Evolutionary conservation across 306 rosid species (phyloP), one percentile per base, ranked within the genome.

Genomic region (Oemleria cerasiformis): DNA sequence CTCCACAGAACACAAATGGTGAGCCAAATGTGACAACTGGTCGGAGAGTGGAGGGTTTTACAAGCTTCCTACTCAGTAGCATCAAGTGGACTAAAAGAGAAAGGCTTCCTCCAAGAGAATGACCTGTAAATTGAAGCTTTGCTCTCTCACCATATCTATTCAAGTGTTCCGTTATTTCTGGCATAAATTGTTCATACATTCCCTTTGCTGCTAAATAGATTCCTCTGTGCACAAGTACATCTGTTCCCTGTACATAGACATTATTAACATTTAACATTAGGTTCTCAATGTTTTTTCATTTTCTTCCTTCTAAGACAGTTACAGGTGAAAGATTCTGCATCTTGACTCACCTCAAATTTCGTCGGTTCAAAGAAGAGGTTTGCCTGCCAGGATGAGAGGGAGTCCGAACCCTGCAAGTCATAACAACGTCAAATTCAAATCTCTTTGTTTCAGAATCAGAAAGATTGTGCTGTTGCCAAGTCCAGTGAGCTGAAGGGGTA

Each of bases 201-300:
- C 96, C 97, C 79, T 94, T 94, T 42, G 98, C 92, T 23, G 97
- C 98, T 84, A 91, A 97, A 53, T 94, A 94, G 25, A 94, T 94
- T 67, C 98, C 98, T 86, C 97, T 85, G 49, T 94, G 98, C 65
- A 94, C 98, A 67, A 85, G 86, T 25, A 84, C 90, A 6, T 86
- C 89, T 25, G 91, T 89, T 40, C 48, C 92, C 98, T 94, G 81
- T 53, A 76, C 74, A 12, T 70, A 53, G 25, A 40, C 5, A 69
- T 55, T 41, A 60, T 51, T n/a, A 25, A 14, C 19, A 19, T 3
- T 8, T 51, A n/a, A n/a, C 30, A 2, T 25, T 25, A 25, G 25
- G 8, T 8, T 30, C 51, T 69, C 58, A 63, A 13, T 15, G 10
- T 12, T 67, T 66, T 54, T 34, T 77, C 63, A 56, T 64, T 38